Conservation (phyloP, 306 rosid species). For the Glycine latifolia region DNA sequence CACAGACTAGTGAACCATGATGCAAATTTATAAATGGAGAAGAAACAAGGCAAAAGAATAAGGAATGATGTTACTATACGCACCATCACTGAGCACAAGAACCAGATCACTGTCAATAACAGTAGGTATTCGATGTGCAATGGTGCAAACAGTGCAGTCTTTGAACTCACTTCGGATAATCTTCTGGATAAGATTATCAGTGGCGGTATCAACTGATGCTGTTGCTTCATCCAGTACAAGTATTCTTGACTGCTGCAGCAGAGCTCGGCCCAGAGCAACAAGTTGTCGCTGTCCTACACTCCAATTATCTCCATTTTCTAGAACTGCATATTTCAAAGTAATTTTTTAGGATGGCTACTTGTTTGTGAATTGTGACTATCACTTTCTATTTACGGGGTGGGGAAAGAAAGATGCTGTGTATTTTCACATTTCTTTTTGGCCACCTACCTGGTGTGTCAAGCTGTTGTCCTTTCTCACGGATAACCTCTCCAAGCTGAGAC, state of each 20-base stretch:
- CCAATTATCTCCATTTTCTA: conserved; percentile 99
- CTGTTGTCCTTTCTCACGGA: conserved; percentile 77
- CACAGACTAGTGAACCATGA: not conserved
- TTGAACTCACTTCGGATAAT: conserved; percentile 87
- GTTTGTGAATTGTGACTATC: not conserved
- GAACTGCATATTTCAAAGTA: conserved; percentile 63
- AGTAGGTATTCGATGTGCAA: conserved; percentile 97
- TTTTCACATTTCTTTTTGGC: conserved; percentile 7
- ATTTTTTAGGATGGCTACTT: conserved; percentile 34
- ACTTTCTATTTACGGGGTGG: not conserved
- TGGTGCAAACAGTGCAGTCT: conserved; percentile 93
- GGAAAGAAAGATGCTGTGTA: conserved; percentile 1
- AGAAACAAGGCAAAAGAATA: not conserved
- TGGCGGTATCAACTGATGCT: conserved; percentile 94
- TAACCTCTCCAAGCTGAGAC: conserved; percentile 86
- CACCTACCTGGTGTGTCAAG: conserved; percentile 85
- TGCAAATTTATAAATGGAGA: conserved; percentile 17
- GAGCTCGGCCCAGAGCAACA: conserved; percentile 91
- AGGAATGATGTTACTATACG: conserved; percentile 37
- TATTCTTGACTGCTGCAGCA: conserved; percentile 90
- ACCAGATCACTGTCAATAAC: conserved; percentile 97
- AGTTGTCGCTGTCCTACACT: conserved; percentile 99
- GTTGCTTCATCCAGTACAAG: conserved; percentile 99
- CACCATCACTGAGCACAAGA: conserved; percentile 94
- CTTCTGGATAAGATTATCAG: conserved; percentile 94